These are phyloP conservation scores for Massarina eburnea DNA, from an alignment of 2,329 filamentous ascomycete species.

Conservation along the genomic window DNA sequence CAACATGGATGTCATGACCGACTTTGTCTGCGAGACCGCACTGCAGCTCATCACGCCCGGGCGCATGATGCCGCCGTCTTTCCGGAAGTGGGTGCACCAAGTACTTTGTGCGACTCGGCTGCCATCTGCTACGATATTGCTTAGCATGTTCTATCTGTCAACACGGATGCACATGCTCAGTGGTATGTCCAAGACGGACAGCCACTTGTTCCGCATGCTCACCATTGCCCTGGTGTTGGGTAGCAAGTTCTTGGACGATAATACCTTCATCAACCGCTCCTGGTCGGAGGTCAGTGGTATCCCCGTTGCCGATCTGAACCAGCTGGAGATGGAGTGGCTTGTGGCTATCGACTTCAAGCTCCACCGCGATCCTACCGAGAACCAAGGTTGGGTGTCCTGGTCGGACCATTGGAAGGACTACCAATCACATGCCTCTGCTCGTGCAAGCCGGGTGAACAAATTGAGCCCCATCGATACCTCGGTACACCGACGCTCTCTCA, in stretches of 20 bases:
- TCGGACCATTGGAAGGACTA: conserved; percentile 67
- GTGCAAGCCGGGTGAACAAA: conserved; percentile 42
- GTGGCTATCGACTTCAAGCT: conserved; percentile 79
- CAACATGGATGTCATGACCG: conserved; percentile 93
- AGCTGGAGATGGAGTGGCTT: conserved; percentile 86
- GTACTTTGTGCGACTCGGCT: conserved; percentile 88
- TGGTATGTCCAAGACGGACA: conserved; percentile 52
- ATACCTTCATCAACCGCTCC: conserved; percentile 95
- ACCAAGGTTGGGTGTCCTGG: conserved; percentile 70
- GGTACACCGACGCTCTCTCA: conserved; percentile 54
- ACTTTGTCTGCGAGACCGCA: conserved; percentile 91
- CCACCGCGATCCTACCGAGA: conserved; percentile 79
- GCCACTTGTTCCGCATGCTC: conserved; percentile 83
- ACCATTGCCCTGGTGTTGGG: conserved; percentile 83
- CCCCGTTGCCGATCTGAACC: conserved; percentile 78
- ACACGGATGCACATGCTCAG: conserved; percentile 78
- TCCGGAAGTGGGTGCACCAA: conserved; percentile 89
- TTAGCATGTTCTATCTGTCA: conserved; percentile 87
- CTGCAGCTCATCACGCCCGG: conserved; percentile 68
- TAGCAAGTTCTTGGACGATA: conserved; percentile 95
- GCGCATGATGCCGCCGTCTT: conserved; percentile 67
- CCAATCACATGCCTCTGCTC: conserved; percentile 53
- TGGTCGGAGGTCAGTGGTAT: conserved; percentile 97
- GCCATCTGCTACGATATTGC: conserved; percentile 85
- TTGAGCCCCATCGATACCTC: conserved; percentile 68